Evolutionary conservation across 495 filamentous ascomycete species (phyloP).

Genomic region (Durotheca rogersii): DNA sequence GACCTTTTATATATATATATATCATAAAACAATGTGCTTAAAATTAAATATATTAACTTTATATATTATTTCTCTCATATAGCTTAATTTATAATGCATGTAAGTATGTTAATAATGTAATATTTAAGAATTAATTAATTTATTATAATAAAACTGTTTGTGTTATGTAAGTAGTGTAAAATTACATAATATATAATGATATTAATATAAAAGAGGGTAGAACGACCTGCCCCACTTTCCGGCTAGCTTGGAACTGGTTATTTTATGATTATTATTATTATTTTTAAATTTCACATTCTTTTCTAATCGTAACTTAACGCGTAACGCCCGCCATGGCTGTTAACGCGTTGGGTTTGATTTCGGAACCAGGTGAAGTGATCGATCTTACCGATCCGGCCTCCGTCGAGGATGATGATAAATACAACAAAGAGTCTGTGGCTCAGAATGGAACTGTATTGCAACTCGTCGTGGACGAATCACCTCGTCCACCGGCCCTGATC

Average conservation of each 20-base stretch:
- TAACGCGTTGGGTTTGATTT: conserved; percentile 8
- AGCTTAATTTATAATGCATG: no score
- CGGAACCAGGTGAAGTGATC: not conserved
- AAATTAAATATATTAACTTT: conserved; percentile 8
- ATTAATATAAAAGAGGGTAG: no score
- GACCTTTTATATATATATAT: conserved; percentile 1
- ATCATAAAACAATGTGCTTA: conserved; percentile 3
- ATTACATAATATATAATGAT: no score
- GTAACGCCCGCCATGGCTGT: conserved; percentile 9
- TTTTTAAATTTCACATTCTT: conserved; percentile 2
- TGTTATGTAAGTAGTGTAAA: no score
- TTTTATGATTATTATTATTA: not conserved
- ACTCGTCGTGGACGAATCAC: no score
- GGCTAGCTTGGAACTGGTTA: not conserved
- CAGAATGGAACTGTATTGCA: not conserved
- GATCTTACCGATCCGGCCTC: conserved; percentile 17
- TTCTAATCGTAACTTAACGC: conserved; percentile 6
- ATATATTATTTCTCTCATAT: no score
- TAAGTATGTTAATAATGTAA: no score
- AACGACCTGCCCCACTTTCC: not conserved
- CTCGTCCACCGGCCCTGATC: no score
- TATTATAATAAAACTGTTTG: no score
- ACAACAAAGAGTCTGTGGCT: not conserved
- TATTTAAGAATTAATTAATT: conserved; percentile 10
- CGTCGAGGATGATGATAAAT: conserved; percentile 9